Percentiles rank a stretch among this genome's conserved stretches.
Evolutionary conservation across 2,329 filamentous ascomycete species (phyloP).

Genomic region (Elsinoe necatrix): DNA sequence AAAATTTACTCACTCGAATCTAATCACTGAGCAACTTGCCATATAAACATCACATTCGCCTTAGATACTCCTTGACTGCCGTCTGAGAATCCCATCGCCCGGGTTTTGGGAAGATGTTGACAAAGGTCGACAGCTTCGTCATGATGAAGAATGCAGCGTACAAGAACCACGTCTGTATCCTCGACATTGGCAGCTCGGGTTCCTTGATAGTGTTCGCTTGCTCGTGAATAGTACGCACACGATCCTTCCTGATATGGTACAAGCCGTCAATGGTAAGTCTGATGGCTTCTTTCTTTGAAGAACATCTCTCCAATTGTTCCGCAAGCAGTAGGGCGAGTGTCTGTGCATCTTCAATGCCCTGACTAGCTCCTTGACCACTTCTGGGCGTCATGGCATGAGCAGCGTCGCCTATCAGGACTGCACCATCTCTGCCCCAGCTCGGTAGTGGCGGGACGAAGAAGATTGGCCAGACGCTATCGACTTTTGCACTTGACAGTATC

Average conservation of each 20-base stretch:
- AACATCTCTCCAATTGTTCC: neutral
- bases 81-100: neutral
- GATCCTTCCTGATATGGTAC: conserved; percentile 7
- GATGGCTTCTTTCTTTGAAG: neutral
- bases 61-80: neutral
- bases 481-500: conserved; percentile 33
- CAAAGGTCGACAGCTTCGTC: conserved; percentile 8
- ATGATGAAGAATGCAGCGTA: conserved; percentile 12
- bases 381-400: conserved; percentile 49
- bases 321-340: conserved; percentile 36
- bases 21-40: neutral
- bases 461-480: conserved; percentile 23
- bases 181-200: neutral
- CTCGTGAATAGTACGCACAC: conserved; percentile 2
- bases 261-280: conserved; percentile 1
- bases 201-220: conserved; percentile 9
- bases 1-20: neutral
- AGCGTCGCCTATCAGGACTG: conserved; percentile 50
- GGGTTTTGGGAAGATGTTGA: conserved; percentile 2
- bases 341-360: conserved; percentile 49
- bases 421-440: conserved; percentile 38
- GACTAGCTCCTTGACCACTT: conserved; percentile 47
- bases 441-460: conserved; percentile 33
- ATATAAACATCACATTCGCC: neutral
- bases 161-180: neutral